Percentiles rank a stretch among this genome's conserved stretches.
phyloP scores from a whole-genome alignment of 108 stramenopile genomes.

The Nannochloropsis oceanica region DNA sequence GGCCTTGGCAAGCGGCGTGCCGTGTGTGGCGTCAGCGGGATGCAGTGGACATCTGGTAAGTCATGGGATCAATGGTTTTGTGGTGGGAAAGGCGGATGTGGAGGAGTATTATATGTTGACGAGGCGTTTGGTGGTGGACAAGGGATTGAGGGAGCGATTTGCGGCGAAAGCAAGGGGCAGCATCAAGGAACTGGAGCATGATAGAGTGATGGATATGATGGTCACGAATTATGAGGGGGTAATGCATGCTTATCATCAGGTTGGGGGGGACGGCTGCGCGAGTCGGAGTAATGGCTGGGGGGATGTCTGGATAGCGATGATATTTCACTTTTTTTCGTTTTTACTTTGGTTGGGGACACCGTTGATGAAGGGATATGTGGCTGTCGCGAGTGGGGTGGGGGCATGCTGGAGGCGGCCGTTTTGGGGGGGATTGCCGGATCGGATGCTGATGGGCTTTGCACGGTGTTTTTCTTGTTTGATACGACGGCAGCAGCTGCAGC shows the following conservation, averaged over 20 bases:
- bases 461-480: too few relatives aligned
- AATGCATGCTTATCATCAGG: background rate
- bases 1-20: slow-evolving; percentile 50
- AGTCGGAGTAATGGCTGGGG: background rate
- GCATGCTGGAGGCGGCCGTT: too few relatives aligned
- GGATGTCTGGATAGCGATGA: background rate
- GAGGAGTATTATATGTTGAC: background rate
- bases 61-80: background rate
- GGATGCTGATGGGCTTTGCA: too few relatives aligned
- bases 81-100: background rate
- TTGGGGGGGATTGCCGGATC: too few relatives aligned
- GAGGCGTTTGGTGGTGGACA: background rate
- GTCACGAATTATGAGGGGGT: background rate
- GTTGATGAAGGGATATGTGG: background rate
- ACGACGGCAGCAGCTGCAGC: too few relatives aligned
- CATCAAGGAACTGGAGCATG: background rate
- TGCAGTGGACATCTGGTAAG: slow-evolving; percentile 13
- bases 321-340: background rate
- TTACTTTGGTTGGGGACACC: background rate
- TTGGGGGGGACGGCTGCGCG: background rate
- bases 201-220: background rate
- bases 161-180: background rate
- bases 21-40: slow-evolving; percentile 49
- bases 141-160: background rate
- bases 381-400: background rate